Evolutionary conservation across 495 filamentous ascomycete species (phyloP), one percentile per base, ranked within the genome.

Genomic region (Neurospora hispaniola): DNA sequence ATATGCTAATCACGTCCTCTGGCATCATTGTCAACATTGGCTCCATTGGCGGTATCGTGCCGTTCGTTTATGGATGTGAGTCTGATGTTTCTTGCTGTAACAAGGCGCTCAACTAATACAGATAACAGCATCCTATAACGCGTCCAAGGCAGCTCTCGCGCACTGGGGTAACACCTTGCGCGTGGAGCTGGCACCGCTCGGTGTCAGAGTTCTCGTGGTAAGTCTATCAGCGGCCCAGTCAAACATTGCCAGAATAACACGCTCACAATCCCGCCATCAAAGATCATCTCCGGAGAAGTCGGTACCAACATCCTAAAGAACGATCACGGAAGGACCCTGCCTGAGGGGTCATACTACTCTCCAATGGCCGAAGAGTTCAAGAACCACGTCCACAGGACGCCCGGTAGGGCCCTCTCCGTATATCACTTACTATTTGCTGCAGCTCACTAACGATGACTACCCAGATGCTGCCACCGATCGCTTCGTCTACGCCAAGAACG

Each of bases 141-240:
- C 54, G 1, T 66, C 54, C 54, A 66, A 66, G 27, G 54, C 54
- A 9, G 54, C 54, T 66, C 12, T 66, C 0, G 54, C 54, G 0
- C 54, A 66, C 54, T 66, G 54, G 54, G 54, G 54, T 5, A 66
- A 66, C 27, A 66, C 27, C 1, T 35, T 66, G 27, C 54, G 54
- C 3, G 54, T 66, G 18, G 54, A 66, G 54, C 54, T 66, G 14
- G 54, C 54, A 38, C 54, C 54, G 14, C 54, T 66, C 27, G 54
- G 54, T 3, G 54, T 66, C 7, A 66, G 54, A 1, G 54, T 35
- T 66, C 27, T 66, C 9, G 54, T 66, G 2, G 54, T 66, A 66
- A 35, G 54, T 18, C 7, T 38, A 0, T 35, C 0, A 66, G 1
- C 23, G 6, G 0, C 14, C 0, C 27, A 6, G 0, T 18, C 2